These are phyloP conservation scores for Malus orientalis DNA, from an alignment of 306 rosid species.

Conservation along the genomic window DNA sequence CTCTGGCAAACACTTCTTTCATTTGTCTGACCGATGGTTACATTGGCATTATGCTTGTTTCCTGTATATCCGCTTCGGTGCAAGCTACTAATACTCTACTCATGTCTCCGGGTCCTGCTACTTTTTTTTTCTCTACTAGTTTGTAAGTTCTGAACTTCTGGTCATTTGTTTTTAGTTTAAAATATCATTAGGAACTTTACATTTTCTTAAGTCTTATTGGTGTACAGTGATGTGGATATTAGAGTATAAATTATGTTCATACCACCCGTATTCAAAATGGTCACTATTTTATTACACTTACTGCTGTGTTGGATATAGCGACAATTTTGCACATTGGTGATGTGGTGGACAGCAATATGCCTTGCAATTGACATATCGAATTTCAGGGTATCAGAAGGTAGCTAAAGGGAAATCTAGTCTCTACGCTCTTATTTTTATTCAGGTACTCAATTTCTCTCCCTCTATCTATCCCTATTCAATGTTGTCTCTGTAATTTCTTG, in stretches of 20 bases:
- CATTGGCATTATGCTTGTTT: slow-evolving; percentile 94
- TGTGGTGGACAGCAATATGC: neutral
- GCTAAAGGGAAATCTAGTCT: too few relatives aligned
- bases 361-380: neutral
- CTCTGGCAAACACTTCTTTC: slow-evolving; percentile 98
- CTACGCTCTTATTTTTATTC: too few relatives aligned
- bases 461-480: too few relatives aligned
- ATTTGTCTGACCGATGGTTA: slow-evolving; percentile 90
- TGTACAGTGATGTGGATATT: neutral
- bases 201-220: neutral
- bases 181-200: neutral
- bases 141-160: slow-evolving; percentile 45
- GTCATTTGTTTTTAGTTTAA: neutral
- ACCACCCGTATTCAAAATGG: neutral
- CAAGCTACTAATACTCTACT: slow-evolving; percentile 87
- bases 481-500: too few relatives aligned
- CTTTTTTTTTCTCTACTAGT: slow-evolving; percentile 73
- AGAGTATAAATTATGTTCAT: neutral
- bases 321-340: neutral
- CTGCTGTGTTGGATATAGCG: neutral
- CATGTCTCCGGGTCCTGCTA: slow-evolving; percentile 80
- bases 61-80: slow-evolving; percentile 93
- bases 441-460: too few relatives aligned
- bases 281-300: neutral
- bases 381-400: too few relatives aligned